Percentiles rank a stretch among this genome's conserved stretches.
Evolutionary conservation across 2,329 filamentous ascomycete species (phyloP).

Genomic region (Escovopsis weberi): DNA sequence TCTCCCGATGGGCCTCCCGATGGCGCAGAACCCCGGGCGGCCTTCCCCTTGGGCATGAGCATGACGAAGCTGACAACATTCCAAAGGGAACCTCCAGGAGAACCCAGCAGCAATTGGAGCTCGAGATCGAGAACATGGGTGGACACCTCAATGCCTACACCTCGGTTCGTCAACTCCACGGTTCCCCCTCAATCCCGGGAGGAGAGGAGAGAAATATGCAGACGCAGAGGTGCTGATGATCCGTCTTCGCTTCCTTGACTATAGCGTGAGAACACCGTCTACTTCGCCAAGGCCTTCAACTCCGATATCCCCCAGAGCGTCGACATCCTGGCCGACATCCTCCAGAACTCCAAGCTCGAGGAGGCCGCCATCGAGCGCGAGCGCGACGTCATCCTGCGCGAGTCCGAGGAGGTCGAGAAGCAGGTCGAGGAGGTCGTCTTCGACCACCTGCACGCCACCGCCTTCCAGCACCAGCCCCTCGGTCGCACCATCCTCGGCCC

Average conservation of each 20-base stretch:
- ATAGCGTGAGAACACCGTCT: slow-evolving; percentile 97
- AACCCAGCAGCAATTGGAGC: slow-evolving; percentile 92
- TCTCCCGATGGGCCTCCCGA: too few species aligned
- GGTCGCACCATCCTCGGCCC: slow-evolving; percentile 96
- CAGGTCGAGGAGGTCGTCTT: slow-evolving; percentile 99
- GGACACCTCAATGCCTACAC: slow-evolving; percentile 99
- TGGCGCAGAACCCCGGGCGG: too few species aligned
- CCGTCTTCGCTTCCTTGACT: not conserved
- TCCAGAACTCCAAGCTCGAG: slow-evolving; percentile 98
- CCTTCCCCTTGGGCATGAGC: not conserved
- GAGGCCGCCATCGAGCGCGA: slow-evolving; percentile 85
- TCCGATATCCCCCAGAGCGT: slow-evolving; percentile 90
- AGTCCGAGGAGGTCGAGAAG: slow-evolving; percentile 99
- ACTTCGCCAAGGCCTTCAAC: slow-evolving; percentile 99
- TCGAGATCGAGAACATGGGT: slow-evolving; percentile 99
- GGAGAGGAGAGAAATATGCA: not conserved
- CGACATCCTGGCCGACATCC: slow-evolving; percentile 96
- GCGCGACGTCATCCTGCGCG: slow-evolving; percentile 94
- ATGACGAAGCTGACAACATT: slow-evolving; percentile 3
- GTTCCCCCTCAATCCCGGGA: too few species aligned
- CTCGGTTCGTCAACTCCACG: slow-evolving; percentile 50
- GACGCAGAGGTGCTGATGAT: slow-evolving; percentile 7
- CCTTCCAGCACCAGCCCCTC: slow-evolving; percentile 89
- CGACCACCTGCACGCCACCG: slow-evolving; percentile 95
- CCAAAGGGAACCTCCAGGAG: slow-evolving; percentile 76